phyloP scores from a whole-genome alignment of 345 rosid species.

The Turritis glabra region DNA sequence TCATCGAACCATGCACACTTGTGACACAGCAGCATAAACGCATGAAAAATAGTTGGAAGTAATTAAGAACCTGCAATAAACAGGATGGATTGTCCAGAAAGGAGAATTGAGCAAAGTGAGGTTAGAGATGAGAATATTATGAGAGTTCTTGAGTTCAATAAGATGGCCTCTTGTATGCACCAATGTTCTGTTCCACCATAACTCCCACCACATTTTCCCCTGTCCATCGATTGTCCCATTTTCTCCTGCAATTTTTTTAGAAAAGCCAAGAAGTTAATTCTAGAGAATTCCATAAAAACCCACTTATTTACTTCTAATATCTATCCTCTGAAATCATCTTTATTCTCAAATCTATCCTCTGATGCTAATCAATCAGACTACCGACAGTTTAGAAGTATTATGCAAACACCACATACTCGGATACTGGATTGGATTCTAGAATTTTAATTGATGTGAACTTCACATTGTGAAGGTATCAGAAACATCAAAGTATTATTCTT shows the following conservation, averaged over 20 bases:
- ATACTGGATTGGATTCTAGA: background rate
- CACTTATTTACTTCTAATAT: background rate
- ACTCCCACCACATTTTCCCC: slow-evolving; percentile 98
- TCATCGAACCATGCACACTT: background rate
- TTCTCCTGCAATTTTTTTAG: slow-evolving; percentile 51
- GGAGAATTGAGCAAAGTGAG: slow-evolving; percentile 88
- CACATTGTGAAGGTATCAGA: slow-evolving; percentile 16
- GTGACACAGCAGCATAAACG: background rate
- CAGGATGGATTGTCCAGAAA: slow-evolving; percentile 96
- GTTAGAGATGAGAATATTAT: slow-evolving; percentile 73
- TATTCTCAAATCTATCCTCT: background rate
- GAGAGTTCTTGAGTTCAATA: slow-evolving; percentile 80
- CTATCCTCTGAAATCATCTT: background rate
- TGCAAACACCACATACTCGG: background rate
- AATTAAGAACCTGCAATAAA: slow-evolving; percentile 76
- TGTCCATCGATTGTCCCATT: slow-evolving; percentile 97
- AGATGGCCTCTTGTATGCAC: slow-evolving; percentile 94
- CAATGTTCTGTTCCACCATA: slow-evolving; percentile 97
- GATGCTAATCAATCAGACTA: background rate
- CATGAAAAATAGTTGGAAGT: background rate
- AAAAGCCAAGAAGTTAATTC: background rate
- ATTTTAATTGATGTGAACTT: background rate
- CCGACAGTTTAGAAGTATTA: background rate
- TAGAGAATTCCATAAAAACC: background rate
- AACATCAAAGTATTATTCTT: background rate